Evolutionary conservation across 495 filamentous ascomycete genomes (phyloP), one percentile per base, ranked within the genome.

Genomic region (Neurospora intermedia): DNA sequence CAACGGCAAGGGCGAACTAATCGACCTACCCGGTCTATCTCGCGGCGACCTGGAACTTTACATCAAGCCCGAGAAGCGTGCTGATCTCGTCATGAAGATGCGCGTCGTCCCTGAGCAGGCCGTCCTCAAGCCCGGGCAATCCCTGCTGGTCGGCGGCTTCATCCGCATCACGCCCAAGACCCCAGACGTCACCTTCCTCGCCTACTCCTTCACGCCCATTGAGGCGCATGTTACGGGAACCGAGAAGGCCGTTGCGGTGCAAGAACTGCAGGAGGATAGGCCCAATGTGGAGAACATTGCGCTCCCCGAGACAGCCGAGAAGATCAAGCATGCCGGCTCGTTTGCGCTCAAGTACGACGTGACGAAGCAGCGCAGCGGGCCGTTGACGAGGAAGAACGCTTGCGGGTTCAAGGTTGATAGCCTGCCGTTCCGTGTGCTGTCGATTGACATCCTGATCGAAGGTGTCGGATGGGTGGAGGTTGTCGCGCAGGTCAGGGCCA

Each of bases 381-480:
- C 87, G 8, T 77, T 94, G 4, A 89, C 86, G 6, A 75, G 80
- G 15, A 83, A 79, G 69, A 78, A 81, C 42, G 89, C 85, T 2
- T 84, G 84, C 42, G 85, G 84, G 38, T 78, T 92, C 39, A 87
- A 84, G 31, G 82, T 87, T 9, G 84, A 90, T 0, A 74, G 75
- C 31, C 82, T 98, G 45, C 94, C 94, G 3, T 99, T 95, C 79
- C 86, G 85, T 11, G 88, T 98, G 4, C 84, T 94, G 71, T 86
- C 89, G 7, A 86, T 91, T 0, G 96, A 99, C 79, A 88, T 99
- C 45, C 83, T 99, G 9, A 89, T 99, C 43, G 94, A 97, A 76
- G 93, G 95, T 23, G 89, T 90, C 48, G 96, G 96, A 3, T 99
- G 96, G 95, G 86, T 99, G 9, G 96, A 99, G 80, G 80, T 99